phyloP scores from a whole-genome alignment of 306 rosid species.

The Cyclanthera cordifolia region DNA sequence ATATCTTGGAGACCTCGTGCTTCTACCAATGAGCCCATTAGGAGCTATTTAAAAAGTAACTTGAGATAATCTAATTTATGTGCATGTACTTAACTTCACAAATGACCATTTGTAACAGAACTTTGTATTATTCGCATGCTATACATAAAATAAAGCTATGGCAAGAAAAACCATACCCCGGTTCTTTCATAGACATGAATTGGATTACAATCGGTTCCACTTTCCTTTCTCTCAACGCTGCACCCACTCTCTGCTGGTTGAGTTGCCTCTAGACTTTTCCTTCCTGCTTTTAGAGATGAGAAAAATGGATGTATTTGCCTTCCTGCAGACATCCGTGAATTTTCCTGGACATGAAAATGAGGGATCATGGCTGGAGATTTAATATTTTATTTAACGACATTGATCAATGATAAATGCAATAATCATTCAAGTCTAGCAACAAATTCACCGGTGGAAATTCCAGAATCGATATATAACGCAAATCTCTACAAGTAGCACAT shows the following conservation, averaged over 20 bases:
- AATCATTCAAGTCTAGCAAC: neutral
- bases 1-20: too few species aligned
- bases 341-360: conserved; percentile 41
- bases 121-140: neutral
- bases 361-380: conserved; percentile 8
- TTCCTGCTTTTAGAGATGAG: conserved; percentile 33
- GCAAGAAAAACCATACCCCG: conserved; percentile 29
- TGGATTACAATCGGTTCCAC: conserved; percentile 25
- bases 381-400: neutral
- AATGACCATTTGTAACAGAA: neutral
- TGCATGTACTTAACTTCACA: neutral
- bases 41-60: neutral
- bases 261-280: conserved; percentile 27
- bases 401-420: neutral
- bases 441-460: neutral
- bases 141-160: conserved; percentile 11
- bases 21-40: too few species aligned
- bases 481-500: neutral
- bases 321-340: conserved; percentile 56
- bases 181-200: conserved; percentile 64
- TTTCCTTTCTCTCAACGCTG: conserved; percentile 15
- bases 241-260: conserved; percentile 20
- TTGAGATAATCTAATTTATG: neutral
- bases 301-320: conserved; percentile 64
- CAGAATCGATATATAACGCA: neutral